phyloP scores from a whole-genome alignment of 768 basidiomycete genomes.

The Pleurotus giganteus region DNA sequence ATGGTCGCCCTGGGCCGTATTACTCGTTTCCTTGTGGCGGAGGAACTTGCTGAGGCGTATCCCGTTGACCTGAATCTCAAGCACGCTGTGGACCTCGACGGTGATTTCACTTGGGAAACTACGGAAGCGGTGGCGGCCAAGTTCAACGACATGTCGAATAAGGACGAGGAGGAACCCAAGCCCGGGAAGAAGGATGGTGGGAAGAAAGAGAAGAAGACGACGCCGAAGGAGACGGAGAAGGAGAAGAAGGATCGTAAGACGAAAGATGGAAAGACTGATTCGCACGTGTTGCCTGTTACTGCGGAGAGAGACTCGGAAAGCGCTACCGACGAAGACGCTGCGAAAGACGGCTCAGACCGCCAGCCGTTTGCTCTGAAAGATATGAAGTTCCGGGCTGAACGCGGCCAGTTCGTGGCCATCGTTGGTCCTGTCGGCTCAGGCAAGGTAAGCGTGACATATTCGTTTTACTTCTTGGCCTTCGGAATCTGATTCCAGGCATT shows the following conservation, averaged over 20 bases:
- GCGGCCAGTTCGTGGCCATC: conserved; percentile 47
- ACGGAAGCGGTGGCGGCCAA: conserved; percentile 24
- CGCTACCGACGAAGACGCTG: conserved; percentile 11
- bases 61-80: conserved; percentile 23
- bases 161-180: conserved; percentile 13
- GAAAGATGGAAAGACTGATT: conserved; percentile 10
- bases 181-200: conserved; percentile 8
- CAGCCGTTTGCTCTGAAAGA: conserved; percentile 30
- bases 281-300: conserved; percentile 2
- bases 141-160: conserved; percentile 19
- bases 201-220: conserved; percentile 13
- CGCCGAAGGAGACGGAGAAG: conserved; percentile 14
- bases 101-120: conserved; percentile 29
- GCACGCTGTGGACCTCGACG: conserved; percentile 29
- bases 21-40: conserved; percentile 28
- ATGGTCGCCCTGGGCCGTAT: conserved; percentile 33
- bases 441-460: conserved; percentile 27
- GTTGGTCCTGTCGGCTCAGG: conserved; percentile 55
- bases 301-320: background rate
- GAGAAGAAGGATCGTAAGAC: conserved; percentile 10
- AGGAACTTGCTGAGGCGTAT: conserved; percentile 32
- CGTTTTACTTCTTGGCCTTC: background rate
- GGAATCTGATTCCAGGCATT: background rate
- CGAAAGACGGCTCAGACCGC: conserved; percentile 13
- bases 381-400: conserved; percentile 26